Base-by-base conservation (phyloP, 1,284 basidiomycete species). In the Cystobasidium sp. region DNA sequence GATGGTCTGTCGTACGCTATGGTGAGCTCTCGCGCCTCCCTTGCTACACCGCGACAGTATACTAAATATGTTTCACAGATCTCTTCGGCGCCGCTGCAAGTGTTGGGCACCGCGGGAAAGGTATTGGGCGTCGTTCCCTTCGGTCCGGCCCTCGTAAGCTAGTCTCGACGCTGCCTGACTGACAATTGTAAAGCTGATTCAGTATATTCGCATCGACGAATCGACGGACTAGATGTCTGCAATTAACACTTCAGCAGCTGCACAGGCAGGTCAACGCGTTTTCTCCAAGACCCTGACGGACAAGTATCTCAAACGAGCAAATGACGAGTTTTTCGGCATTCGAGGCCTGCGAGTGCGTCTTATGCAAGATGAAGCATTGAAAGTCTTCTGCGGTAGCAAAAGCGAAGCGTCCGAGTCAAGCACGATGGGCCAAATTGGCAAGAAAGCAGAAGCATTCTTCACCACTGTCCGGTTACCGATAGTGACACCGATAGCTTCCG, bases 231-330 rank as follows among this genome's bases (percentile, higher is more conserved):
- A 51, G 47, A 51, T 51, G 20, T 51, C 31, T 31, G 31, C 2
- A 31, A 31, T 31, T 5, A 31, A 31, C 31, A 31, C 31, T 31
- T 31, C 31, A 31, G 31, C 31, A 31, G 20, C 20, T 31, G 79
- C 80, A 1, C 74, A 80, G 55, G 74, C 75, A 1, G 80, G 75
- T 6, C 78, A 77, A 77, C 80, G 68, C 56, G 65, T 79, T 44
- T 73, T 82, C 12, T 81, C 81, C 55, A 82, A 81, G 66, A 79
- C 78, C 9, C 75, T 82, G n/a, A 80, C 81, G 20, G 81, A 82
- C 68, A 79, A 79, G 24, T 82, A 81, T 66, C 78, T 82, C 44
- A 78, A 77, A 47, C 73, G 76, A 24, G 81, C 81, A 20, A 82
- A 81, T 63, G 65, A 78, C 20, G 75, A 75, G n/a, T 75, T 77